Base-by-base conservation (phyloP, 805 yeast genomes). In the Starmerella roubikii region DNA sequence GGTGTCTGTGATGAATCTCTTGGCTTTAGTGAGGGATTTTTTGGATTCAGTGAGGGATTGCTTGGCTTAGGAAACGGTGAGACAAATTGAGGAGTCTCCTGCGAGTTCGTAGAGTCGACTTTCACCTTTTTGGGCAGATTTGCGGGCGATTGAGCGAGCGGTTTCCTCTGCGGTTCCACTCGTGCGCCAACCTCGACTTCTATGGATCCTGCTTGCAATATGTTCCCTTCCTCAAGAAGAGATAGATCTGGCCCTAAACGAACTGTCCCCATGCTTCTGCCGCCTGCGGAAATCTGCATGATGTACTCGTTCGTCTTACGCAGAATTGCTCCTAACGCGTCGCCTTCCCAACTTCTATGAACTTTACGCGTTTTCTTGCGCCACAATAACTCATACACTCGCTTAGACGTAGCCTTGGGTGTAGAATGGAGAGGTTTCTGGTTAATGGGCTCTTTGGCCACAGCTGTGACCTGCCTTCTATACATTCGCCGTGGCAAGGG, bases 341-440 rank as follows among this genome's bases (percentile, higher is more conserved):
- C 97, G 2, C 93, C 94, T 39, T 83, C 93, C 98, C 98, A 91
- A 0, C 84, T 76, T 55, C 86, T 86, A 56, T 85, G 75, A 64
- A 88, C 84, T 59, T 80, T 83, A 24, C 61, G 66, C 0, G 88
- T 65, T 30, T 67, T 66, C 55, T 83, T 84, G 25, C 98, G 63
- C 69, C 78, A 80, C 47, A 81, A 68, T 5, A 74, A 72, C 10
- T 45, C 43, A 30, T 23, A 38, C 1, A 3, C 20, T 4, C 10
- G n/a, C n/a, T n/a, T n/a, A n/a, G n/a, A n/a, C n/a, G n/a, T n/a
- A n/a, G n/a, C n/a, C n/a, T n/a, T n/a, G n/a, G n/a, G n/a, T n/a
- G n/a, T n/a, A n/a, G n/a, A n/a, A n/a, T n/a, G n/a, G n/a, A n/a
- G n/a, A n/a, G n/a, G n/a, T n/a, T n/a, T n/a, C n/a, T n/a, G n/a